Evolutionary conservation across 78 protist species (phyloP).

Genomic region (slime mould (Dictyostelium discoideum)): DNA sequence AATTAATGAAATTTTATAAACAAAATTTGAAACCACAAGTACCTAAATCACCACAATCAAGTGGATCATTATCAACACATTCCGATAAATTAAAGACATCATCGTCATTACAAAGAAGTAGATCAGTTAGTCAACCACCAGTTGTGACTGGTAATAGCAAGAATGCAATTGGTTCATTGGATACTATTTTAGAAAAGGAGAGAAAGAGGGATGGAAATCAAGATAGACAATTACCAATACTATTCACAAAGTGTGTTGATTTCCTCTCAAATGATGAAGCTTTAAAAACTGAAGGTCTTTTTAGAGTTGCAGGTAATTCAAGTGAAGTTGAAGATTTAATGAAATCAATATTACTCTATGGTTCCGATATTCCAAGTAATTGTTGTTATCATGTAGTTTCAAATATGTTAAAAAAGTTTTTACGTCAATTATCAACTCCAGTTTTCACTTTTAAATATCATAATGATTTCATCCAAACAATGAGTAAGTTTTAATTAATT

Average conservation of each 20-base stretch:
- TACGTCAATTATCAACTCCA: constrained; percentile 55
- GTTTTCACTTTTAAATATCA: constrained; percentile 65
- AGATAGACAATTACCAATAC: constrained; percentile 29
- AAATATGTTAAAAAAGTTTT: constrained; percentile 54
- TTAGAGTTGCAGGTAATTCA: constrained; percentile 78
- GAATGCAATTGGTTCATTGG: constrained; percentile 40
- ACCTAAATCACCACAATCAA: not conserved
- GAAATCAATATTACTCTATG: constrained; percentile 57
- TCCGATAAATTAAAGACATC: constrained; percentile 14
- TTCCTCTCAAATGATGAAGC: constrained; percentile 34
- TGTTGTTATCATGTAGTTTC: constrained; percentile 74
- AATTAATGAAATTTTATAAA: constrained; percentile 35
- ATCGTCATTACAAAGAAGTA: constrained; percentile 28
- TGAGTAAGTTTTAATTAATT: constrained; percentile 28
- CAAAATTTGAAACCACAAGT: constrained; percentile 3
- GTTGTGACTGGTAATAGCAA: constrained; percentile 9
- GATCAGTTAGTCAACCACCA: constrained; percentile 77
- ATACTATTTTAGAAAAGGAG: constrained; percentile 29
- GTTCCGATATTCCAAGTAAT: constrained; percentile 42
- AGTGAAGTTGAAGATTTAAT: constrained; percentile 52
- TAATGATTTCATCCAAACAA: constrained; percentile 44
- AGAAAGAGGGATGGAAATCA: constrained; percentile 48
- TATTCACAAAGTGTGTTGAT: constrained; percentile 48
- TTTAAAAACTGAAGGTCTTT: constrained; percentile 61
- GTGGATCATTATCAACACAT: not conserved